phyloP scores from a whole-genome alignment of 1,284 basidiomycete genomes.

The Rhizoctonia solani region DNA sequence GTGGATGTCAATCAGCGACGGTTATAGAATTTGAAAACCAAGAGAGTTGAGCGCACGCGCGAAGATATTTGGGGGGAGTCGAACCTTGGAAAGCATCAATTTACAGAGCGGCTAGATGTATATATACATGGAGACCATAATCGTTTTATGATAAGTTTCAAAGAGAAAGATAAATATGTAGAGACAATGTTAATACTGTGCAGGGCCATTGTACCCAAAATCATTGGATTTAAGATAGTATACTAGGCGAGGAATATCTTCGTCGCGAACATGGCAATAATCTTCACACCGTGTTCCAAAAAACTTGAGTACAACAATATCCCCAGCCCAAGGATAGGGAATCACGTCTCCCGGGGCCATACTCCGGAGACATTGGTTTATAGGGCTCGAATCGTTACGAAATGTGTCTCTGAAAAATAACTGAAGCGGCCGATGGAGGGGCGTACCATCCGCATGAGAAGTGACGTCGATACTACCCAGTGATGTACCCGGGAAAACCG shows the following conservation, averaged over 20 bases:
- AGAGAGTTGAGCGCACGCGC: no score
- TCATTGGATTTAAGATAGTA: not conserved
- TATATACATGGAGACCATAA: no score
- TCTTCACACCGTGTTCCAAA: slow-evolving; percentile 58
- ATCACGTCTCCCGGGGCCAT: not conserved
- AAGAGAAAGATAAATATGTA: not conserved
- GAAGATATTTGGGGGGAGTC: no score
- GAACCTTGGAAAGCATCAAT: no score
- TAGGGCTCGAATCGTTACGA: slow-evolving; percentile 31
- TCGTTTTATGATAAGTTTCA: no score
- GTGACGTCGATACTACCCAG: not conserved
- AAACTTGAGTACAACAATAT: slow-evolving; percentile 69
- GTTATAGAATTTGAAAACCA: no score
- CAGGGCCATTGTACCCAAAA: not conserved
- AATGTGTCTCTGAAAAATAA: slow-evolving; percentile 38
- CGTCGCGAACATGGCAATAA: slow-evolving; percentile 3
- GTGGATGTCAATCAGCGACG: no score
- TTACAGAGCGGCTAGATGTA: no score
- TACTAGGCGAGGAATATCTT: not conserved
- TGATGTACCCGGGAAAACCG: not conserved
- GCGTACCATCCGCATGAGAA: slow-evolving; percentile 31
- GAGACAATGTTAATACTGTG: not conserved
- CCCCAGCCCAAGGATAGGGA: slow-evolving; percentile 25
- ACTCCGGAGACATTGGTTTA: not conserved
- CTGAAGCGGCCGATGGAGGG: slow-evolving; percentile 36